phyloP scores from a whole-genome alignment of 2,329 filamentous ascomycete species.

The Rutstroemia sp. region DNA sequence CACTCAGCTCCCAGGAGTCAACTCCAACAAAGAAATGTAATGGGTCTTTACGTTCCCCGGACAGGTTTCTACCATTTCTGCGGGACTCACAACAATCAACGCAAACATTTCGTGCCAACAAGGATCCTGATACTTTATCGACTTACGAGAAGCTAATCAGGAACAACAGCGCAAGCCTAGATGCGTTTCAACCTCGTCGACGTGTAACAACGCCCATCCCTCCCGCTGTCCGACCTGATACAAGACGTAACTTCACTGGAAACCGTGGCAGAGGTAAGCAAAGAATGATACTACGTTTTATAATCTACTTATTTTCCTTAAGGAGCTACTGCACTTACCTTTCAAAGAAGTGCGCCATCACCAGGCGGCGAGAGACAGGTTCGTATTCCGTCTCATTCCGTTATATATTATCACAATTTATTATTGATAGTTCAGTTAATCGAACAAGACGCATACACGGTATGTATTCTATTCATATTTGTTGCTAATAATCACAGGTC shows the following conservation, averaged over 20 bases:
- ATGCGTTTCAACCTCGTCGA: constrained; percentile 44
- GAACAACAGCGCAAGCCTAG: constrained; percentile 35
- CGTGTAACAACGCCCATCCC: constrained; percentile 22
- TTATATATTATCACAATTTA: too few relatives aligned
- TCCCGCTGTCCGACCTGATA: constrained; percentile 10
- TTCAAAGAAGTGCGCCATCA: constrained; percentile 22
- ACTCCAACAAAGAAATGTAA: constrained; percentile 14
- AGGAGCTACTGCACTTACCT: constrained; percentile 27
- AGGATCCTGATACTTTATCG: constrained; percentile 37
- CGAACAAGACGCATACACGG: too few relatives aligned
- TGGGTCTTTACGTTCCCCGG: constrained; percentile 33
- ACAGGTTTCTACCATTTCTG: constrained; percentile 50
- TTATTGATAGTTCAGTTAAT: too few relatives aligned
- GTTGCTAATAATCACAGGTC: constrained; percentile 34
- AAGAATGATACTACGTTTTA: not conserved
- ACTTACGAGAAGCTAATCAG: constrained; percentile 39
- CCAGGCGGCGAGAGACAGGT: constrained; percentile 26
- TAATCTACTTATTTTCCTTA: constrained; percentile 8
- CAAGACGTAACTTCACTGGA: constrained; percentile 17
- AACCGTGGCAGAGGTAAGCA: constrained; percentile 24
- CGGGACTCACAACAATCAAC: constrained; percentile 33
- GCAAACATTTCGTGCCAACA: constrained; percentile 45
- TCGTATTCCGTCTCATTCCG: constrained; percentile 8
- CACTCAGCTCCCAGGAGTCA: not conserved
- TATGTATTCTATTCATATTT: not conserved